These are phyloP conservation scores for Mikania micrantha DNA, from an alignment of 129 eudicot genomes.

Conservation along the genomic window DNA sequence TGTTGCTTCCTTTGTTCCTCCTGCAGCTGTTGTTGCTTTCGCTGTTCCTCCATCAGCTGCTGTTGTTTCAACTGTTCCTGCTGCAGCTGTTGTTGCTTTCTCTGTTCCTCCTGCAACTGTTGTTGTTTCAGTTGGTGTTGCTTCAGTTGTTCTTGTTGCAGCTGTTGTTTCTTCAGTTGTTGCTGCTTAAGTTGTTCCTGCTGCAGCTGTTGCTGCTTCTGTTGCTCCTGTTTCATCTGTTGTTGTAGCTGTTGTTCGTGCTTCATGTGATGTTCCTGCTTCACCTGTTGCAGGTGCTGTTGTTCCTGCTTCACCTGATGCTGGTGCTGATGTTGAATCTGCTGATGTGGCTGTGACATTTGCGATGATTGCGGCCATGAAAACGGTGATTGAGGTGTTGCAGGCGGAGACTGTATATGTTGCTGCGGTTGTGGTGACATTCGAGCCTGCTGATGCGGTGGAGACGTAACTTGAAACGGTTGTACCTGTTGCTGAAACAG, in stretches of 20 bases:
- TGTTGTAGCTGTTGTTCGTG: neutral
- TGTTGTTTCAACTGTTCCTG: neutral
- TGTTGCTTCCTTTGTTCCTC: neutral
- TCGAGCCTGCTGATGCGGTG: slow-evolving; percentile 10
- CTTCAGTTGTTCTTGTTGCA: neutral
- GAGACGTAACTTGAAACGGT: slow-evolving; percentile 18
- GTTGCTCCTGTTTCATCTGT: neutral
- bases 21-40: neutral
- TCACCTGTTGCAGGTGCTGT: neutral
- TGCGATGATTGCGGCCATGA: slow-evolving; percentile 24
- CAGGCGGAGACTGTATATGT: slow-evolving; percentile 12
- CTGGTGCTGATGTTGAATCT: neutral
- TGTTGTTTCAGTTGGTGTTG: neutral
- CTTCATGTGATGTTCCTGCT: neutral
- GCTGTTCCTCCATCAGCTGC: neutral
- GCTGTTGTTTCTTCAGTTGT: neutral
- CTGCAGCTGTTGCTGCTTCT: neutral
- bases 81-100: slow-evolving; percentile 1
- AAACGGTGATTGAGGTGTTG: slow-evolving; percentile 10
- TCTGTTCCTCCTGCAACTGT: neutral
- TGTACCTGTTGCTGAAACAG: slow-evolving; percentile 29
- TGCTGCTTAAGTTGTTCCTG: neutral
- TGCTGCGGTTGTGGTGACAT: slow-evolving; percentile 8
- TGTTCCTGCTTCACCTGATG: neutral
- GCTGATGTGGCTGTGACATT: neutral